Evolutionary conservation across 495 filamentous ascomycete species (phyloP).

Genomic region (Pyronema omphalodes): DNA sequence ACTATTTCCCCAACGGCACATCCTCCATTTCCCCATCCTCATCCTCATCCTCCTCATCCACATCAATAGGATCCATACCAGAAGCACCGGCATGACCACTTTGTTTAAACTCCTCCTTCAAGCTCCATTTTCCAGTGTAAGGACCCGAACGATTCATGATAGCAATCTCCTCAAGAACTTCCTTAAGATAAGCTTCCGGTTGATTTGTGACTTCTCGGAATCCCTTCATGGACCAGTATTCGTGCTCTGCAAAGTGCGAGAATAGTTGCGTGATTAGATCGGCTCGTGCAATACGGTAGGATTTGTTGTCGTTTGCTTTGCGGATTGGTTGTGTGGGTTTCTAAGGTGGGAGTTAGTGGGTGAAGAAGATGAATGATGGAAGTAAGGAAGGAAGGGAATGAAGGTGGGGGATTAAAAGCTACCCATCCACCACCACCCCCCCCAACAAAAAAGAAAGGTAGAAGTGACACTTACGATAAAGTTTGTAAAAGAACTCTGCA

Average conservation of each 20-base stretch:
- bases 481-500: slow-evolving; percentile 29
- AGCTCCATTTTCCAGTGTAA: slow-evolving; percentile 66
- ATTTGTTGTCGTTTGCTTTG: slow-evolving; percentile 30
- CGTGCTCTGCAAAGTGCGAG: slow-evolving; percentile 58
- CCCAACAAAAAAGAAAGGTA: too few species aligned
- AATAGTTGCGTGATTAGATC: slow-evolving; percentile 72
- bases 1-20: neutral
- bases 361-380: neutral
- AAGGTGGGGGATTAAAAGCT: too few species aligned
- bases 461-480: slow-evolving; percentile 40
- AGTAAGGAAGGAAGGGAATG: slow-evolving; percentile 6
- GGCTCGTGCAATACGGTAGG: slow-evolving; percentile 65
- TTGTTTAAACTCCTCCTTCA: slow-evolving; percentile 49
- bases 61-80: slow-evolving; percentile 26
- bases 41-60: slow-evolving; percentile 42
- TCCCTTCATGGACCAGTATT: slow-evolving; percentile 75
- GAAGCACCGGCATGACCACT: slow-evolving; percentile 29
- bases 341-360: slow-evolving; percentile 16
- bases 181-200: slow-evolving; percentile 79
- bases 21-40: slow-evolving; percentile 45
- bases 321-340: slow-evolving; percentile 29
- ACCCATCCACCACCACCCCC: too few species aligned
- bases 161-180: slow-evolving; percentile 66
- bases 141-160: slow-evolving; percentile 58
- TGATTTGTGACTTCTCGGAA: slow-evolving; percentile 56